A percentile compares a stretch with the other conserved stretches of the same genome.
Conservation (phyloP, 208 protist species). For the Crithidia sp. region DNA sequence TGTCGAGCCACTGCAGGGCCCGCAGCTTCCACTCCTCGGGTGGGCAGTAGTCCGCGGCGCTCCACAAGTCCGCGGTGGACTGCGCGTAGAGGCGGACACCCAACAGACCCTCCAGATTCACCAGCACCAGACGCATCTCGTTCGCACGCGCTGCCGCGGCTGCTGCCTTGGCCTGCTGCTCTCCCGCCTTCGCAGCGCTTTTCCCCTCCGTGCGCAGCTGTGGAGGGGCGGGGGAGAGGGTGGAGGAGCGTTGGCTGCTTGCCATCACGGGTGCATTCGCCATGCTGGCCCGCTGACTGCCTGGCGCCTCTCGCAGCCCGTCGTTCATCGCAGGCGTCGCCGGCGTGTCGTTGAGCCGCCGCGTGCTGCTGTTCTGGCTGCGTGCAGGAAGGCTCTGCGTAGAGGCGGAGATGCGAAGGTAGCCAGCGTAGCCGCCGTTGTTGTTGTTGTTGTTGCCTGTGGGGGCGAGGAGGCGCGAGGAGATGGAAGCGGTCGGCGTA, state of each 20-base stretch:
- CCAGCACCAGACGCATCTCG: not conserved
- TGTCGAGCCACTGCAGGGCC: conserved; percentile 83
- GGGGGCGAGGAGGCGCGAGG: too few relatives aligned
- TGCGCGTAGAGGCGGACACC: conserved; percentile 26
- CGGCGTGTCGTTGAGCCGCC: conserved; percentile 17
- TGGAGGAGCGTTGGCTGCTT: conserved; percentile 11
- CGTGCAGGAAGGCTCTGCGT: conserved; percentile 21
- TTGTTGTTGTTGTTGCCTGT: not conserved
- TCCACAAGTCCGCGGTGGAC: conserved; percentile 6
- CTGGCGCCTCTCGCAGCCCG: not conserved
- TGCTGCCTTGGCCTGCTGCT: not conserved
- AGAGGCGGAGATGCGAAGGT: conserved; percentile 14
- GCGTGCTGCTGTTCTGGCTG: conserved; percentile 26
- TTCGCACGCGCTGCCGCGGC: not conserved
- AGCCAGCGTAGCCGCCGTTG: conserved; percentile 1
- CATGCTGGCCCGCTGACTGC: not conserved
- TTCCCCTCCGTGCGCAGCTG: not conserved
- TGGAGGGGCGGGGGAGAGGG: not conserved
- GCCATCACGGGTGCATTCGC: not conserved
- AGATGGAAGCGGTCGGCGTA: too few relatives aligned
- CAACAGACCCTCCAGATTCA: conserved; percentile 23
- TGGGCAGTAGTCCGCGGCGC: conserved; percentile 19
- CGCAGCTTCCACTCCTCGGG: conserved; percentile 76
- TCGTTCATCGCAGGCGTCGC: conserved; percentile 10
- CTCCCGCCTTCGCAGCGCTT: not conserved